phyloP scores from a whole-genome alignment of 345 rosid species.

The Ailanthus altissimus region DNA sequence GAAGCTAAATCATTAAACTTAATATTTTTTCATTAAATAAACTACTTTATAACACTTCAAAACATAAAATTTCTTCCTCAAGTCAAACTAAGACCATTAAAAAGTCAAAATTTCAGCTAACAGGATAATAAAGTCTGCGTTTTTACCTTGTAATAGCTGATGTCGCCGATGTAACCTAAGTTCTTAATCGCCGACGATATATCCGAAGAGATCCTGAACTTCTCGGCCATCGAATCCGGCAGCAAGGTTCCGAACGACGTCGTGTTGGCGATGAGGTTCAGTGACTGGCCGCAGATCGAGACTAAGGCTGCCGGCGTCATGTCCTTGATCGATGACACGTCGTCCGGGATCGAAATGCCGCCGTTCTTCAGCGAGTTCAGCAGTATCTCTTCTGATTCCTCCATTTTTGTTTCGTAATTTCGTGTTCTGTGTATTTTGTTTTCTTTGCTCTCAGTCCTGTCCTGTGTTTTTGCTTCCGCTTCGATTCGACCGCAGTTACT shows the following conservation, averaged over 20 bases:
- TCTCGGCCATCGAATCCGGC: conserved; percentile 55
- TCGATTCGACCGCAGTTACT: neutral
- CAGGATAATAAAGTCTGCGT: neutral
- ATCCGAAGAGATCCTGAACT: conserved; percentile 61
- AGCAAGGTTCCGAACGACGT: conserved; percentile 35
- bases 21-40: neutral
- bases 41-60: neutral
- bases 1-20: too few relatives aligned
- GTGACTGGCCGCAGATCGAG: conserved; percentile 65
- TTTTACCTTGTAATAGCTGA: conserved; percentile 64
- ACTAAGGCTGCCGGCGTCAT: conserved; percentile 45
- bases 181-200: conserved; percentile 52
- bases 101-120: neutral
- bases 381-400: conserved; percentile 27
- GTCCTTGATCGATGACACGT: conserved; percentile 40
- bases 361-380: conserved; percentile 43
- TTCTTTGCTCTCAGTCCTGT: neutral
- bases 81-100: neutral
- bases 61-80: neutral
- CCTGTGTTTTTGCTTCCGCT: neutral
- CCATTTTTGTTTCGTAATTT: neutral
- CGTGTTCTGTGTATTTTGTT: neutral
- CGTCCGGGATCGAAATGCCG: conserved; percentile 56
- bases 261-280: conserved; percentile 49
- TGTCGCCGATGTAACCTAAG: conserved; percentile 62